Evolutionary conservation across 1,284 basidiomycete genomes (phyloP).

Genomic region (Melampsora americana): DNA sequence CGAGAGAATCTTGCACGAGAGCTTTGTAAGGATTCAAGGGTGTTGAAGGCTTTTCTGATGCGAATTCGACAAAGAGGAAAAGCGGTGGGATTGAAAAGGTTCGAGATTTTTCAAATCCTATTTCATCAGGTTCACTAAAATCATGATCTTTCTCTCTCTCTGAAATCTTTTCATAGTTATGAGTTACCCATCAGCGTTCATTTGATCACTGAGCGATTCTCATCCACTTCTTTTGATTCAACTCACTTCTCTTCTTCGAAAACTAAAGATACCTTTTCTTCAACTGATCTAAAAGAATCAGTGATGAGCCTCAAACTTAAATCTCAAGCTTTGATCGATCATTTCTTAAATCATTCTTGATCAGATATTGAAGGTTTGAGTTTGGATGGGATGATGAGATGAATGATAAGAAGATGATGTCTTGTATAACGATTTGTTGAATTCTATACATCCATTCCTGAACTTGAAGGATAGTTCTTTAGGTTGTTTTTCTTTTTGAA

Average conservation of each 20-base stretch:
- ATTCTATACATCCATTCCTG: no score
- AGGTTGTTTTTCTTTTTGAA: no score
- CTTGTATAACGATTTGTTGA: no score
- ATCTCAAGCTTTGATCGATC: conserved; percentile 1
- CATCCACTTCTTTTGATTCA: background rate
- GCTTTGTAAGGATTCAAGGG: conserved; percentile 16
- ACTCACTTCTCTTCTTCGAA: background rate
- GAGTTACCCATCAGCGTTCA: background rate
- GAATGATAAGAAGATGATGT: no score
- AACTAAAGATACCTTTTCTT: background rate
- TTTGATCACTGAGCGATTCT: background rate
- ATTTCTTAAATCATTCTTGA: background rate
- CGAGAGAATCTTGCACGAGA: background rate
- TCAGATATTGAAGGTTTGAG: no score
- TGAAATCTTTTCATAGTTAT: background rate
- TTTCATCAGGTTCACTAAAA: background rate
- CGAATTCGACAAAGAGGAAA: conserved; percentile 8
- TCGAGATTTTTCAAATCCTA: background rate
- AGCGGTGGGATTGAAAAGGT: conserved; percentile 18
- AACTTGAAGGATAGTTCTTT: no score
- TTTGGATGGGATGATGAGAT: no score
- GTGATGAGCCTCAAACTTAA: conserved; percentile 6
- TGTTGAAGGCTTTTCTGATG: conserved; percentile 21
- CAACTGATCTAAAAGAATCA: background rate
- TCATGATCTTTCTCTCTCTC: background rate